Percentiles rank a stretch among this genome's conserved stretches.
Evolutionary conservation across 73 alveolate species (phyloP).

Genomic region (Paramecium primaurelia): DNA sequence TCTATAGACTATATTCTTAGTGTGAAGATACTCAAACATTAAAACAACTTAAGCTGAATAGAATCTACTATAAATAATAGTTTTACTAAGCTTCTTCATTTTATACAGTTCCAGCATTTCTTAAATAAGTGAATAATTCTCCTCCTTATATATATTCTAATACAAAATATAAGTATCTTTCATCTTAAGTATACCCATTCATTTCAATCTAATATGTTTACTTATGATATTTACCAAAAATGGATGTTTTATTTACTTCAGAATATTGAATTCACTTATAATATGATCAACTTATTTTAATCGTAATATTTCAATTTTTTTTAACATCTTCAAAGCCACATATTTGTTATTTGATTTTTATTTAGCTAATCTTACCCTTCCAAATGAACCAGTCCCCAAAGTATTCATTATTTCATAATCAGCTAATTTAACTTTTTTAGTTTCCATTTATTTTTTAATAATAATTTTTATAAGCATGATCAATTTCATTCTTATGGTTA

Average conservation of each 20-base stretch:
- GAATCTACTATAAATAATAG: constrained; percentile 64
- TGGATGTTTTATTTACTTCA: constrained; percentile 32
- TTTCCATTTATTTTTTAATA: constrained; percentile 40
- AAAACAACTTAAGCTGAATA: constrained; percentile 68
- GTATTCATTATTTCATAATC: constrained; percentile 55
- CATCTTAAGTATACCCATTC: constrained; percentile 84
- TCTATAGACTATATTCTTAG: constrained; percentile 92
- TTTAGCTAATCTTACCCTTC: not conserved
- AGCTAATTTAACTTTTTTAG: constrained; percentile 38
- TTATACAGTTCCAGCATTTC: constrained; percentile 84
- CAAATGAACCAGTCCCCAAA: constrained; percentile 48
- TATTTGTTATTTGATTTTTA: not conserved
- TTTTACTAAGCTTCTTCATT: constrained; percentile 70
- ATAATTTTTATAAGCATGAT: constrained; percentile 73
- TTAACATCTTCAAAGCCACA: constrained; percentile 88
- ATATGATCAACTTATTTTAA: constrained; percentile 72
- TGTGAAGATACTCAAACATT: constrained; percentile 95
- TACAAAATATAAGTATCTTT: constrained; percentile 83
- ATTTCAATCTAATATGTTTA: constrained; percentile 55
- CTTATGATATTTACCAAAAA: not conserved
- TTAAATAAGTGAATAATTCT: constrained; percentile 87
- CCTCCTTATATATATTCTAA: constrained; percentile 97
- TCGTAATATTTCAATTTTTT: constrained; percentile 85
- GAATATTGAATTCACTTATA: constrained; percentile 31
- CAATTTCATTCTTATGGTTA: constrained; percentile 95